Conservation (phyloP, 345 rosid species). For the Sisymbrium irio region DNA sequence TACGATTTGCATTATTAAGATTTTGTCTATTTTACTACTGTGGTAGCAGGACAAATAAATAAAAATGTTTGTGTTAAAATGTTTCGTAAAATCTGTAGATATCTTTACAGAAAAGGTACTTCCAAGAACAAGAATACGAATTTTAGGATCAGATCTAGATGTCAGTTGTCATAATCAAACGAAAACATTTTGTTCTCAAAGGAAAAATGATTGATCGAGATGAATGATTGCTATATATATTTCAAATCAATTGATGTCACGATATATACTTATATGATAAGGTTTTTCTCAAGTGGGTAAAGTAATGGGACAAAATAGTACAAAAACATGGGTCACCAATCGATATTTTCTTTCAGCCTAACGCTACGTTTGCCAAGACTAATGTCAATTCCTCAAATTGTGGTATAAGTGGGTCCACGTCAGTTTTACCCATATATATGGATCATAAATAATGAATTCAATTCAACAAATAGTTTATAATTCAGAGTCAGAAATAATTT, state of each 20-base stretch:
- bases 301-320: conserved; percentile 28
- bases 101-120: not conserved
- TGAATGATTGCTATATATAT: conserved; percentile 19
- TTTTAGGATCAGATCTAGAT: not conserved
- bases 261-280: conserved; percentile 3
- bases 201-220: conserved; percentile 14
- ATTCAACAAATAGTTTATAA: not conserved
- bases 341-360: conserved; percentile 20
- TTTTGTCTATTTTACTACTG: not conserved
- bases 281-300: conserved; percentile 10
- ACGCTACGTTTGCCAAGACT: conserved; percentile 23
- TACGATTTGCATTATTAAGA: not conserved
- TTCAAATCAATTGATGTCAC: conserved; percentile 22
- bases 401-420: conserved; percentile 25
- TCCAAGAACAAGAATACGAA: conserved; percentile 31
- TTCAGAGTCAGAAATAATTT: not conserved
- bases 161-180: conserved; percentile 29
- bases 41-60: not conserved
- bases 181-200: conserved; percentile 13
- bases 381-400: conserved; percentile 19
- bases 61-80: not conserved
- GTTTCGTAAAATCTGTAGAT: conserved; percentile 6
- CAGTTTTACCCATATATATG: conserved; percentile 4
- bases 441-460: not conserved
- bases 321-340: conserved; percentile 27